Evolutionary conservation across 768 basidiomycete species (phyloP).

Genomic region (Tricholoma flavovirens): DNA sequence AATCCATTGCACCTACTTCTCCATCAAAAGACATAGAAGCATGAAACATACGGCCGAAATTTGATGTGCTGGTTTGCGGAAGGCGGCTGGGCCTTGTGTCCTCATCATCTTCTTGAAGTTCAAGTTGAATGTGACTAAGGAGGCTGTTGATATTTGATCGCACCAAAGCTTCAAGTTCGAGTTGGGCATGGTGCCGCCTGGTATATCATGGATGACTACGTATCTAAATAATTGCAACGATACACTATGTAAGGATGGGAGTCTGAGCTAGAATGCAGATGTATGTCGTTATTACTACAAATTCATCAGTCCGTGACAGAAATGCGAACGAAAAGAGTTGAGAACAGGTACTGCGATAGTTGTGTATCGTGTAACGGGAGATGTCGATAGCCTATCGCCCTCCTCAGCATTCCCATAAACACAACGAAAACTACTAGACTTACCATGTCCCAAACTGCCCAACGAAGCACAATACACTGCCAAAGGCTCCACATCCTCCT

Average conservation of each 20-base stretch:
- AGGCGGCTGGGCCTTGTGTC: too few relatives aligned
- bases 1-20: too few relatives aligned
- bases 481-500: constrained; percentile 57
- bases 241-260: neutral
- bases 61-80: too few relatives aligned
- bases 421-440: constrained; percentile 11
- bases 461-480: constrained; percentile 75
- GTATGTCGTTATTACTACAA: neutral
- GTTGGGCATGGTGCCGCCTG: too few relatives aligned
- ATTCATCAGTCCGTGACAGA: neutral
- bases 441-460: constrained; percentile 71
- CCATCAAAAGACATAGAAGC: too few relatives aligned
- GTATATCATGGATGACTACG: too few relatives aligned
- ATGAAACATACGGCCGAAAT: too few relatives aligned
- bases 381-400: constrained; percentile 78
- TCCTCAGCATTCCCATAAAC: constrained; percentile 2
- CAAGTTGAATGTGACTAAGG: too few relatives aligned
- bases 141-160: too few relatives aligned
- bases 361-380: constrained; percentile 89
- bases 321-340: constrained; percentile 76
- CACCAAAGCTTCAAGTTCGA: too few relatives aligned
- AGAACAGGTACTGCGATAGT: constrained; percentile 86
- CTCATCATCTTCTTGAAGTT: too few relatives aligned
- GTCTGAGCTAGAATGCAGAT: neutral
- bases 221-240: too few relatives aligned